Percentiles rank a stretch among this genome's conserved stretches.
These are phyloP conservation scores for Leucocoprinus sp. DNA, from an alignment of 768 basidiomycete species.

Conservation along the genomic window DNA sequence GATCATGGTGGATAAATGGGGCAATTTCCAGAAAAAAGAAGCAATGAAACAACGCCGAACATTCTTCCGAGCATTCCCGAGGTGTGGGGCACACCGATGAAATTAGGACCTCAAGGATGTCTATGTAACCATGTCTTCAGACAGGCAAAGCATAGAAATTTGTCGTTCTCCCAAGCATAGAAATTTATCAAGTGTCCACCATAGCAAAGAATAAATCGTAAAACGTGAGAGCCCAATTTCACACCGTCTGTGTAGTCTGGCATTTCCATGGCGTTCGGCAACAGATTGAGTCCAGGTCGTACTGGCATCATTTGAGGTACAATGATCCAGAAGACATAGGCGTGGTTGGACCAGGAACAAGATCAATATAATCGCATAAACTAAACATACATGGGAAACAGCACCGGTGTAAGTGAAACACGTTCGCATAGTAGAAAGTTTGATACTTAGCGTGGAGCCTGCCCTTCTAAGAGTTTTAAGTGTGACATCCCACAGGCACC, in stretches of 20 bases:
- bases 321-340: neutral
- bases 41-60: neutral
- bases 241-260: no score
- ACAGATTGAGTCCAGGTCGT: neutral
- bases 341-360: neutral
- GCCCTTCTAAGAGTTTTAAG: constrained; percentile 45
- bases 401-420: neutral
- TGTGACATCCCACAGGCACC: constrained; percentile 66
- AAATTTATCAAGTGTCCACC: no score
- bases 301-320: neutral
- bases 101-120: no score
- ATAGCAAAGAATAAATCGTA: no score
- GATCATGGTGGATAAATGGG: neutral
- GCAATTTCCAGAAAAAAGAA: neutral
- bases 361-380: neutral
- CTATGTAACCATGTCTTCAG: no score
- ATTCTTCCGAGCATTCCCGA: no score
- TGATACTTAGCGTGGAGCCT: neutral
- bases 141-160: no score
- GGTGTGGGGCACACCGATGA: no score
- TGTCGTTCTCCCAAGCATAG: no score
- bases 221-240: no score
- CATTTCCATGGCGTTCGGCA: no score
- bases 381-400: neutral
- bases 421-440: neutral